Evolutionary conservation across 768 basidiomycete genomes (phyloP), one percentile per base, ranked within the genome.

Genomic region (Imleria badia): DNA sequence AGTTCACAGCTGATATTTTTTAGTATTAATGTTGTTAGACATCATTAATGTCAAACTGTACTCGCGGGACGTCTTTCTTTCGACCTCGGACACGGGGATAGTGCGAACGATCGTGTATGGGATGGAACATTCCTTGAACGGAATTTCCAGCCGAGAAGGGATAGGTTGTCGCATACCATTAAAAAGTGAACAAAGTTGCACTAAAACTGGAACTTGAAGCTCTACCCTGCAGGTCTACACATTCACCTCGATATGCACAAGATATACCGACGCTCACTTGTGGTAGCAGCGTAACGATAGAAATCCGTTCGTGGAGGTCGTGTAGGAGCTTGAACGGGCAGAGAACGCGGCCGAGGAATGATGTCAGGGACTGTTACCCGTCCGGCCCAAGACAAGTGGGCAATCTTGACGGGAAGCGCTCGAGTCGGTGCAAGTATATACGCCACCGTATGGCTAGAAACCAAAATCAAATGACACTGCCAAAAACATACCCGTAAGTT

Each of bases 1-100:
- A 62, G 61, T 64, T 61, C 56, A 51, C 59, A 59, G 40, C 58
- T 54, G 61, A 57, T 68, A 63, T 35, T 45, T 43, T 57, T 42
- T 48, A 55, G 57, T 62, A 66, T 62, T 65, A 71, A 71, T 71
- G 67, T 64, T 69, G 62, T 67, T 66, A 69, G 55, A 47, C 63
- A 58, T 64, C 61, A 59, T 62, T 71, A 72, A 67, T 72, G 54
- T 54, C 48, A 59, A 56, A 20, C 19, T 65, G 62, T 69, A 70
- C 45, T 60, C 52, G 56, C 44, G n/a, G 38, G 42, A 54, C 13
- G 30, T 39, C 23, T 40, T 43, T 51, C 23, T 40, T 43, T 51
- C 12, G 38, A 26, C 26, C 26, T 26, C 26, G 26, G 26, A 26
- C 26, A 26, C 6, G 26, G 26, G 26, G 26, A 26, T 26, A 26